Evolutionary conservation across 768 basidiomycete species (phyloP).

Genomic region (Xerocomus spinulosus): DNA sequence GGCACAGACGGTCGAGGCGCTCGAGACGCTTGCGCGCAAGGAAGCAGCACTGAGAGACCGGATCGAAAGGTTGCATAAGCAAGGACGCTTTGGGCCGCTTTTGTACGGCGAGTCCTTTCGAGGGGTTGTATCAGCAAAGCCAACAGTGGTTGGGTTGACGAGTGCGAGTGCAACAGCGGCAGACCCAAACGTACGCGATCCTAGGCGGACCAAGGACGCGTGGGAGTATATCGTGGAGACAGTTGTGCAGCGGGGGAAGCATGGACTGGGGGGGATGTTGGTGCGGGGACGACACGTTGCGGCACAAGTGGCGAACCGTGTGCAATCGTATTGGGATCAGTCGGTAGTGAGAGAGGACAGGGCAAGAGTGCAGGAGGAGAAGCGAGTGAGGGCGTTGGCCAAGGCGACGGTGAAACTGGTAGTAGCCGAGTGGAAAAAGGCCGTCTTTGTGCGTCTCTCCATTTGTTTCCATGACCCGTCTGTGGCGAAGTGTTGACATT

Average conservation of each 20-base stretch:
- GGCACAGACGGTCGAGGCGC: constrained; percentile 38
- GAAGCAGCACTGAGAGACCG: constrained; percentile 44
- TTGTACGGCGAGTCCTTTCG: constrained; percentile 29
- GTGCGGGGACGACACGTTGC: constrained; percentile 41
- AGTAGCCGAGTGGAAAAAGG: constrained; percentile 81
- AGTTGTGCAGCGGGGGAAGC: constrained; percentile 29
- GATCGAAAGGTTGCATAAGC: constrained; percentile 39
- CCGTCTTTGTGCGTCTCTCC: constrained; percentile 60
- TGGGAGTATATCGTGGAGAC: constrained; percentile 61
- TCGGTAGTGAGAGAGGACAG: constrained; percentile 59
- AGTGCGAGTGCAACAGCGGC: constrained; percentile 1
- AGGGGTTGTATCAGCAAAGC: constrained; percentile 2
- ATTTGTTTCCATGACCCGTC: not conserved
- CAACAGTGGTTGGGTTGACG: constrained; percentile 1
- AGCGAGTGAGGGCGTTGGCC: constrained; percentile 57
- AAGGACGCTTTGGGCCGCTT: constrained; percentile 45
- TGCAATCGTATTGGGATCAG: constrained; percentile 74
- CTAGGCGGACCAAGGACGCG: constrained; percentile 34
- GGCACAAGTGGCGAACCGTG: constrained; percentile 54
- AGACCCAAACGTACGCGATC: constrained; percentile 21
- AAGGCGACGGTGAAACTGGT: constrained; percentile 70
- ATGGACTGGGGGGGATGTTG: constrained; percentile 10
- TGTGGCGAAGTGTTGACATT: not conserved
- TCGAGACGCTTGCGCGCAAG: constrained; percentile 36
- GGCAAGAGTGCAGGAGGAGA: constrained; percentile 58